These are phyloP conservation scores for Zasmidium cellare DNA, from an alignment of 2,329 filamentous ascomycete genomes.

Conservation along the genomic window DNA sequence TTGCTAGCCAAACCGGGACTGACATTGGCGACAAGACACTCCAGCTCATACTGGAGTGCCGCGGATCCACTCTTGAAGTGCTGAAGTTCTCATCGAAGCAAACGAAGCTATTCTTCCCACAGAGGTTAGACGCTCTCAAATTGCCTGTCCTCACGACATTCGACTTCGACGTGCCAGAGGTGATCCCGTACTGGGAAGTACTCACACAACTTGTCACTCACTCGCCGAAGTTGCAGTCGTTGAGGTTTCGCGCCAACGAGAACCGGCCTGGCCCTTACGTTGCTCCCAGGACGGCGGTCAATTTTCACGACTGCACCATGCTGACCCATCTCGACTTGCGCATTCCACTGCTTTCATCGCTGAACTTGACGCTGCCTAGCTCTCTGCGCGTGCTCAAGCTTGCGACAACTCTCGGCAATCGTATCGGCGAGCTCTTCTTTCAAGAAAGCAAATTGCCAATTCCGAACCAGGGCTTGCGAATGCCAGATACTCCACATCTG, in stretches of 20 bases:
- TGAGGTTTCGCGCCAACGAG: too few species aligned
- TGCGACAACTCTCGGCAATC: neutral
- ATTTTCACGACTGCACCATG: too few species aligned
- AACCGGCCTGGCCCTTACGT: too few species aligned
- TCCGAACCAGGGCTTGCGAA: neutral
- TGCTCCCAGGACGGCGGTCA: too few species aligned
- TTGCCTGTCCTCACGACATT: too few species aligned
- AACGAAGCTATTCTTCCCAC: neutral
- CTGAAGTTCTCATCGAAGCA: neutral
- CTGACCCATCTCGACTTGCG: neutral
- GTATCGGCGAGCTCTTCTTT: neutral
- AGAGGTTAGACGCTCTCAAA: too few species aligned
- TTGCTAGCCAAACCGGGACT: constrained; percentile 19
- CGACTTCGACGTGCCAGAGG: too few species aligned
- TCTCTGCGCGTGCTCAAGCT: neutral
- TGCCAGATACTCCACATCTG: neutral
- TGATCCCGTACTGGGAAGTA: too few species aligned
- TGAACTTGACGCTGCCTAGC: neutral
- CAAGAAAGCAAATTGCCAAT: neutral
- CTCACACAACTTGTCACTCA: too few species aligned
- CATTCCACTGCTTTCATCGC: neutral
- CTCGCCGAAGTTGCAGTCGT: too few species aligned
- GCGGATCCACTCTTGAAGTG: neutral
- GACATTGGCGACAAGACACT: constrained; percentile 12
- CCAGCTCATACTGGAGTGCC: neutral